phyloP scores from a whole-genome alignment of 2,329 filamentous ascomycete genomes.

The Westerdykella sp. region DNA sequence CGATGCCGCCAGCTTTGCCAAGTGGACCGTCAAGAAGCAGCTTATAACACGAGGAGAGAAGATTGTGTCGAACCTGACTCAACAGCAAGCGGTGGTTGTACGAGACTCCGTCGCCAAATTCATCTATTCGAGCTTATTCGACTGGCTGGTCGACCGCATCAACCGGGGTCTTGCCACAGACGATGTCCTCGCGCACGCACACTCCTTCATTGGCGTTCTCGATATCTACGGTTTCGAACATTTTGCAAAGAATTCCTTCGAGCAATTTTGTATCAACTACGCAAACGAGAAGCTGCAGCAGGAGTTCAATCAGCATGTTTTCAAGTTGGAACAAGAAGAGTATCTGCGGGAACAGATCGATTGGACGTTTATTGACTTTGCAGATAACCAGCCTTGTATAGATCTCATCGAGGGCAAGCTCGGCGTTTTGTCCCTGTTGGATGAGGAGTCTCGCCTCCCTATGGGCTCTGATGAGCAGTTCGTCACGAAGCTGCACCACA shows the following conservation, averaged over 20 bases:
- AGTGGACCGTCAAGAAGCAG: conserved; percentile 99
- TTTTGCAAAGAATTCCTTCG: conserved; percentile 98
- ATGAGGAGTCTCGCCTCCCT: conserved; percentile 92
- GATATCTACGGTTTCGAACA: conserved; percentile 99
- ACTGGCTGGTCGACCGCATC: conserved; percentile 98
- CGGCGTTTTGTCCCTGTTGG: conserved; percentile 82
- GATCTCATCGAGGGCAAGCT: conserved; percentile 97
- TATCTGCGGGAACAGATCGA: conserved; percentile 95
- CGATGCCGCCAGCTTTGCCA: conserved; percentile 77
- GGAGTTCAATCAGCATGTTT: conserved; percentile 98
- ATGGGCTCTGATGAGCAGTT: conserved; percentile 98
- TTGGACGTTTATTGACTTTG: conserved; percentile 99
- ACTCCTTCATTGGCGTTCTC: conserved; percentile 91
- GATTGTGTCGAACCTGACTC: conserved; percentile 90
- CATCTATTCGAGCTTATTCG: conserved; percentile 96
- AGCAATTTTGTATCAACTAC: conserved; percentile 99
- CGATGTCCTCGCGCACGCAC: conserved; percentile 73
- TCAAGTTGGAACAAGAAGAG: conserved; percentile 98
- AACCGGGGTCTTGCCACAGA: conserved; percentile 86
- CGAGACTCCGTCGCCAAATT: conserved; percentile 97
- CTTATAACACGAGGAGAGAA: conserved; percentile 93
- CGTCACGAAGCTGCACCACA: conserved; percentile 90
- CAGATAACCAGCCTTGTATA: conserved; percentile 98
- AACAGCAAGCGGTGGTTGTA: conserved; percentile 89
- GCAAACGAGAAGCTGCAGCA: conserved; percentile 99